Base-by-base conservation (phyloP, 805 yeast genomes). In the Candida succiphila region DNA sequence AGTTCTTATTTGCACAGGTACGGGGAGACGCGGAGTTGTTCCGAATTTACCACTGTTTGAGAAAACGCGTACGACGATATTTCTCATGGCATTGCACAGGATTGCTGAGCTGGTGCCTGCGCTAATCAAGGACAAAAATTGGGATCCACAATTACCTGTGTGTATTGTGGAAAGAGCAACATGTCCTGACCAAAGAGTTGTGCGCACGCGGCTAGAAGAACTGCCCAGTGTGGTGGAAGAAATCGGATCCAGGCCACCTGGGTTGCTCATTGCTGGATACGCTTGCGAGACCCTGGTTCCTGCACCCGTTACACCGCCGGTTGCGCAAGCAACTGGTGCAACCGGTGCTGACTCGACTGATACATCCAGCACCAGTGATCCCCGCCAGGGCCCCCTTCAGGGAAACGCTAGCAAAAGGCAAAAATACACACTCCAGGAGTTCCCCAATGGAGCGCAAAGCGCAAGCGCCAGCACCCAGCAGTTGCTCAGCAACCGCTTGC, bases 211-310 rank as follows among this genome's bases (percentile, higher is more conserved):
- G 0, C 58, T 89, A 29, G 64, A 65, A 33, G 59, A 79, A 40
- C 73, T 86, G 1, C 79, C 80, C 0, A 76, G 67, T 28, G 94
- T 92, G 1, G 72, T 86, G 2, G 79, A 79, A 40, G 72, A 72
- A 20, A 69, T 75, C 29, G 96, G 95, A 0, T 78, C 92, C 10
- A 65, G 95, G 41, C 97, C 97, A 0, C 97, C 97, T 0, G 97
- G 97, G 0, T 61, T 89, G 34, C 62, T 89, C 27, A 79, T 89
- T 3, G 71, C 85, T 1, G 97, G 97, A 0, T 64, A 69, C 40
- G 79, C 89, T 0, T 88, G 96, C 44, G n/a, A n/a, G n/a, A n/a
- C n/a, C n/a, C n/a, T n/a, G n/a, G n/a, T n/a, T n/a, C n/a, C n/a
- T n/a, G n/a, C n/a, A n/a, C n/a, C n/a, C 67, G 67, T n/a, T n/a